A percentile compares a stretch with the other conserved stretches of the same genome.
phyloP scores from a whole-genome alignment of 2,329 filamentous ascomycete genomes.

The Claviceps arundinis region DNA sequence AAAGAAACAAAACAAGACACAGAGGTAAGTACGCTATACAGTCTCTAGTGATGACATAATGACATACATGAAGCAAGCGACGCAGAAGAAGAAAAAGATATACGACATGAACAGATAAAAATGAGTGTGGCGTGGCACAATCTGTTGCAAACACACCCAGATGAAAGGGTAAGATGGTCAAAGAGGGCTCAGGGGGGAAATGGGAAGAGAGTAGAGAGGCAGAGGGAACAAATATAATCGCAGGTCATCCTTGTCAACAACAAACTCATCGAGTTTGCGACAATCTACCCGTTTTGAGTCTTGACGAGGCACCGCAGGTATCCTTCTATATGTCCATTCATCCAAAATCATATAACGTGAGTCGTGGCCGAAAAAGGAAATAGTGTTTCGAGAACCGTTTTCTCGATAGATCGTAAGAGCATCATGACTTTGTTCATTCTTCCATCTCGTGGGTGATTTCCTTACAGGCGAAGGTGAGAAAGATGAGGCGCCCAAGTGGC shows the following conservation, averaged over 20 bases:
- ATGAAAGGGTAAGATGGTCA: neutral
- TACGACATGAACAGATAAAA: neutral
- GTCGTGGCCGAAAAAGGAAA: neutral
- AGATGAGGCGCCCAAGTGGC: neutral
- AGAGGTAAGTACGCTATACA: neutral
- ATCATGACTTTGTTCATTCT: constrained; percentile 1
- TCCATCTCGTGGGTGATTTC: neutral
- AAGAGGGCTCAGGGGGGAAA: neutral
- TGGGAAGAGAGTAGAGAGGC: neutral
- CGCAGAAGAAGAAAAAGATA: neutral
- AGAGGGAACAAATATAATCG: neutral
- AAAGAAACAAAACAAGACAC: neutral
- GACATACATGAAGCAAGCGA: neutral
- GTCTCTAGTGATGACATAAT: neutral
- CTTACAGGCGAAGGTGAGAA: neutral
- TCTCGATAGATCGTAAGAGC: neutral
- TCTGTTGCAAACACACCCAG: too few species aligned
- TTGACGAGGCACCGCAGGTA: neutral
- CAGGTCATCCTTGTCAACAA: neutral
- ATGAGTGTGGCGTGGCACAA: neutral
- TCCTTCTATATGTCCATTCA: neutral
- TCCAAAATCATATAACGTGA: neutral
- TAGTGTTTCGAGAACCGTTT: neutral
- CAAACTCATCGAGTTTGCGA: neutral
- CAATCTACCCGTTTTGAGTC: neutral